A percentile compares a stretch with the other conserved stretches of the same genome.
phyloP scores from a whole-genome alignment of 2,329 filamentous ascomycete species.

The Fusarium foetens region DNA sequence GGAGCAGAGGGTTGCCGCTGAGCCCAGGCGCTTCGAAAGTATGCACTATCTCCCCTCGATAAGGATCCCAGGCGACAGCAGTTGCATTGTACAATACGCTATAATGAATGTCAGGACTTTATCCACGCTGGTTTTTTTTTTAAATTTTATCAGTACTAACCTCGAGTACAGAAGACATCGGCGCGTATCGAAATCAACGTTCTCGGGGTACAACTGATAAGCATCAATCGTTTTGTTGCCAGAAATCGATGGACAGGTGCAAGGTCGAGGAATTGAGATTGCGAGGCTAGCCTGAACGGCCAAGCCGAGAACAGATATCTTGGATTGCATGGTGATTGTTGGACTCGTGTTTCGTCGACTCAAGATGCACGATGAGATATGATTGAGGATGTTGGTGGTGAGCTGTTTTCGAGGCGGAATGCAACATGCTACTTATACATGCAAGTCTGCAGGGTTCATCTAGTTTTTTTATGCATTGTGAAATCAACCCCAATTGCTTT shows the following conservation, averaged over 20 bases:
- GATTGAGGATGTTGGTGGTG: not conserved
- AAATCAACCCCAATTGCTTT: not conserved
- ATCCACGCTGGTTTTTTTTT: too few relatives aligned
- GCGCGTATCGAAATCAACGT: conserved; percentile 16
- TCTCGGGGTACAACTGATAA: conserved; percentile 12
- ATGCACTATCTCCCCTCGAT: conserved; percentile 36
- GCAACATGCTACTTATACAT: not conserved
- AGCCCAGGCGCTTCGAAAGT: conserved; percentile 45
- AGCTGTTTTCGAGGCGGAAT: not conserved
- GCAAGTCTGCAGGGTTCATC: not conserved
- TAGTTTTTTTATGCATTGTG: not conserved
- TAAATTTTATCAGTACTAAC: not conserved
- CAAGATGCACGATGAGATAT: not conserved
- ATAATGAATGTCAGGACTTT: not conserved
- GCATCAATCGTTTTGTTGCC: not conserved
- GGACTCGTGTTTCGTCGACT: too few relatives aligned
- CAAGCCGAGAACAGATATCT: not conserved
- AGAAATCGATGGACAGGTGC: not conserved
- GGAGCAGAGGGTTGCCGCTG: conserved; percentile 33
- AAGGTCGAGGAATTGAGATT: not conserved
- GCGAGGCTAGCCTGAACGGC: not conserved
- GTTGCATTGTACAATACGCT: conserved; percentile 18
- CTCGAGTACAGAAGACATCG: conserved; percentile 12
- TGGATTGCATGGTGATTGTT: not conserved
- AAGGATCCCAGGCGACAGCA: conserved; percentile 14